Percentiles rank a stretch among this genome's conserved stretches.
Conservation (phyloP, 2,329 filamentous ascomycete species). For the Venturia nashicola region DNA sequence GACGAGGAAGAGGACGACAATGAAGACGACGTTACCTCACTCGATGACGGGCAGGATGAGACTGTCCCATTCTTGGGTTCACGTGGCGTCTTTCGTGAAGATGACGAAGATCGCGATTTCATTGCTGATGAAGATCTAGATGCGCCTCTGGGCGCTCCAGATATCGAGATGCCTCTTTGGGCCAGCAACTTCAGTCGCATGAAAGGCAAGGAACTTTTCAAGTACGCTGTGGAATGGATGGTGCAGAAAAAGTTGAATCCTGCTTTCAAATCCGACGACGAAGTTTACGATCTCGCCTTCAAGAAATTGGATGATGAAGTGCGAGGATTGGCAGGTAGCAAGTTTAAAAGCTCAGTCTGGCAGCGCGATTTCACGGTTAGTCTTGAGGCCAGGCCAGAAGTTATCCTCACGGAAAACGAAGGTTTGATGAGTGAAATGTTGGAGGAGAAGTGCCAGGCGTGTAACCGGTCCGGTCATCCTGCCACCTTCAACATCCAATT, state of each 20-base stretch:
- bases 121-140: constrained; percentile 51
- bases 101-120: constrained; percentile 50
- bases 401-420: constrained; percentile 37
- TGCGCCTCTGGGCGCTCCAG: constrained; percentile 36
- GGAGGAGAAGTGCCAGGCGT: constrained; percentile 49
- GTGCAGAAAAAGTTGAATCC: constrained; percentile 69
- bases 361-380: constrained; percentile 51
- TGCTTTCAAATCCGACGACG: constrained; percentile 49
- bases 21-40: constrained; percentile 11
- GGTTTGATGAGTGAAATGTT: constrained; percentile 16
- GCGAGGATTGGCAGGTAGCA: constrained; percentile 53
- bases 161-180: constrained; percentile 49
- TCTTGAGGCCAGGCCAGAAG: constrained; percentile 51
- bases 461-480: constrained; percentile 56
- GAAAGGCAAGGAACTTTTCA: constrained; percentile 60
- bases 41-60: constrained; percentile 11
- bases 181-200: constrained; percentile 56
- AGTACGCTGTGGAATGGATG: constrained; percentile 66
- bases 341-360: constrained; percentile 63
- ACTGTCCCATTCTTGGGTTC: constrained; percentile 15
- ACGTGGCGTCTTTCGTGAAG: constrained; percentile 36
- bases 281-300: constrained; percentile 57
- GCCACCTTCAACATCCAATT: constrained; percentile 54
- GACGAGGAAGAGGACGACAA: constrained; percentile 17
- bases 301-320: constrained; percentile 61